phyloP scores from a whole-genome alignment of 306 rosid genomes.

The Glycine tomentella region DNA sequence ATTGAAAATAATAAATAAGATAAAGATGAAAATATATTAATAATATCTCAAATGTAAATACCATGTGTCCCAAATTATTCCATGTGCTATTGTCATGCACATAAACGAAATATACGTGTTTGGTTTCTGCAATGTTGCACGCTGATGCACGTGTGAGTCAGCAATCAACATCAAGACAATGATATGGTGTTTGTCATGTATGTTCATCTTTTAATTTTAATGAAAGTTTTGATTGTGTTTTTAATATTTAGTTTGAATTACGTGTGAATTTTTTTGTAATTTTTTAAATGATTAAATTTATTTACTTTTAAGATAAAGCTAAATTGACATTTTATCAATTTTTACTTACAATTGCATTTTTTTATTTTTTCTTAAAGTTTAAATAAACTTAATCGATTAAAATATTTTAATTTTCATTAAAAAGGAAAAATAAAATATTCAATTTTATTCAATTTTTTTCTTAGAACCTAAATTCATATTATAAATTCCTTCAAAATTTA shows the following conservation, averaged over 20 bases:
- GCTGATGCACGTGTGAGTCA: neutral
- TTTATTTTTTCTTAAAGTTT: neutral
- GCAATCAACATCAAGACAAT: neutral
- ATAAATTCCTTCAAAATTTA: neutral
- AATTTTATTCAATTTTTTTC: neutral
- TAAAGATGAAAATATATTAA: neutral
- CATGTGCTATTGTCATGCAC: neutral
- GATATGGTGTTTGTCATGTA: neutral
- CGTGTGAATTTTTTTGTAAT: neutral
- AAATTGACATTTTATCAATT: neutral
- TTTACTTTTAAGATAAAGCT: neutral
- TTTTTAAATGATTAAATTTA: neutral
- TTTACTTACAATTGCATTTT: neutral
- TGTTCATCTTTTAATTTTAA: neutral
- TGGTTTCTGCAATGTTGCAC: too few relatives aligned
- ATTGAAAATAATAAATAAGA: neutral
- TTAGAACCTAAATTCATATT: neutral
- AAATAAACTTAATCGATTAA: neutral
- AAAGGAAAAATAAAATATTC: neutral
- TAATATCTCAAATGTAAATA: neutral
- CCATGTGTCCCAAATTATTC: neutral
- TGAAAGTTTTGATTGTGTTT: neutral
- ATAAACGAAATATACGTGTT: neutral
- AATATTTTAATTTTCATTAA: neutral
- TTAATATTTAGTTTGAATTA: too few relatives aligned